phyloP scores from a whole-genome alignment of 2,329 filamentous ascomycete species.

The Sporothrix sp. region DNA sequence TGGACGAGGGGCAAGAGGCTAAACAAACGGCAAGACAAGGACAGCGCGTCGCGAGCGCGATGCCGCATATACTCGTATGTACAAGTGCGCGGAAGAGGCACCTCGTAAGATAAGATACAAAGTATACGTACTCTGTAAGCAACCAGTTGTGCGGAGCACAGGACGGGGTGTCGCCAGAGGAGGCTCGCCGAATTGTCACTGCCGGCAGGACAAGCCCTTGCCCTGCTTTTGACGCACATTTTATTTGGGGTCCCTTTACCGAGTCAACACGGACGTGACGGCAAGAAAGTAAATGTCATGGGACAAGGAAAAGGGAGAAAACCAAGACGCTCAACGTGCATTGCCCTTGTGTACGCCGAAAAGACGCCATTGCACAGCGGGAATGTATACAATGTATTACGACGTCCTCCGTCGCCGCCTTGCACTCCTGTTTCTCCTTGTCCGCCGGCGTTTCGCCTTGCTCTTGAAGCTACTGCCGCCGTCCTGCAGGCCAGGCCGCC shows the following conservation, averaged over 20 bases:
- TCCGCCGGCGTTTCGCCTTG: conserved; percentile 1
- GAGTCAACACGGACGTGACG: no score
- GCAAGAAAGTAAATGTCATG: not conserved
- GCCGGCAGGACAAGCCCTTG: not conserved
- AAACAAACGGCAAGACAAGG: not conserved
- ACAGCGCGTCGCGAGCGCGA: no score
- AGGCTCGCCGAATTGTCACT: no score
- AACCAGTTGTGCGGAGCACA: no score
- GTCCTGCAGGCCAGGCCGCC: not conserved
- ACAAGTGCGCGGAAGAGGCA: no score
- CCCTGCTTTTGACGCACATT: conserved; percentile 1
- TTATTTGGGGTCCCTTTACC: not conserved
- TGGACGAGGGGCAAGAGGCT: not conserved
- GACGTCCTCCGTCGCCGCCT: not conserved
- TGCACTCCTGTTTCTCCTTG: not conserved
- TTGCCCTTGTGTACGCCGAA: no score
- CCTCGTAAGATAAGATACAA: no score
- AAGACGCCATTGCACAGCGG: not conserved
- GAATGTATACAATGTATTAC: not conserved
- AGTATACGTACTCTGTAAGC: no score
- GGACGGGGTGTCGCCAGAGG: no score
- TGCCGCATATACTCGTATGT: no score
- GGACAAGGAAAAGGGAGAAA: not conserved
- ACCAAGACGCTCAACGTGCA: no score
- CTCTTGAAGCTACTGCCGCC: not conserved